A percentile compares a stretch with the other conserved stretches of the same genome.
These are phyloP conservation scores for Schwanniomyces pseudopolymorphus DNA, from an alignment of 805 yeast species.

Conservation along the genomic window DNA sequence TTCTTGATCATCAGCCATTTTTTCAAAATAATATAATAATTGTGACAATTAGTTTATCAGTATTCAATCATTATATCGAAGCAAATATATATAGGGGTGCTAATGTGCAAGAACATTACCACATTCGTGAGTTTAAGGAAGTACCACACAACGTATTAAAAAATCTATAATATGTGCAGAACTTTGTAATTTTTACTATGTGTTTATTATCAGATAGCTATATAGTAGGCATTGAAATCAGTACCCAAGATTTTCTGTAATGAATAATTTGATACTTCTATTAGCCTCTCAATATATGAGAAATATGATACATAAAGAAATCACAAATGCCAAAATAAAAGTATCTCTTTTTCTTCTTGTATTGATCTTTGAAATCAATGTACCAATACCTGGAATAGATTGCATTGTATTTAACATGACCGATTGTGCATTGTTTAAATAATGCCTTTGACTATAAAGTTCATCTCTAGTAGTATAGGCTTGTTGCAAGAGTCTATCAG, in stretches of 20 bases:
- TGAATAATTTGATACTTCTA: too few relatives aligned
- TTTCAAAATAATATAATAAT: too few relatives aligned
- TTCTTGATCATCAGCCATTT: constrained; percentile 4
- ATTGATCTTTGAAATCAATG: constrained; percentile 74
- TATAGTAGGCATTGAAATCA: too few relatives aligned
- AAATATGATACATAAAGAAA: constrained; percentile 69
- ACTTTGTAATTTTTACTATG: background rate
- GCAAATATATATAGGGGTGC: background rate
- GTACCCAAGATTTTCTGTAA: too few relatives aligned
- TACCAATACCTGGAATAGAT: constrained; percentile 80
- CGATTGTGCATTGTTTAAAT: constrained; percentile 62
- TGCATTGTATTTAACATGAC: constrained; percentile 60
- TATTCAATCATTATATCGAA: background rate
- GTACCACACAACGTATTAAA: background rate
- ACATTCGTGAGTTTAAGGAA: background rate
- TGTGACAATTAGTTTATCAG: too few relatives aligned
- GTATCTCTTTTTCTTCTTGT: constrained; percentile 88
- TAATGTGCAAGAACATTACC: background rate
- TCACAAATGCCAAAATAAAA: constrained; percentile 72
- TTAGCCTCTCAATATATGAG: constrained; percentile 35
- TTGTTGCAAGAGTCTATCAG: constrained; percentile 77
- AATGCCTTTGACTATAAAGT: constrained; percentile 66
- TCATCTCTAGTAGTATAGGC: constrained; percentile 91
- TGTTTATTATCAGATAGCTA: background rate
- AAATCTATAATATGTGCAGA: background rate